Conservation (phyloP, 805 yeast species). For the Sungouiozyma ichnusensis region DNA sequence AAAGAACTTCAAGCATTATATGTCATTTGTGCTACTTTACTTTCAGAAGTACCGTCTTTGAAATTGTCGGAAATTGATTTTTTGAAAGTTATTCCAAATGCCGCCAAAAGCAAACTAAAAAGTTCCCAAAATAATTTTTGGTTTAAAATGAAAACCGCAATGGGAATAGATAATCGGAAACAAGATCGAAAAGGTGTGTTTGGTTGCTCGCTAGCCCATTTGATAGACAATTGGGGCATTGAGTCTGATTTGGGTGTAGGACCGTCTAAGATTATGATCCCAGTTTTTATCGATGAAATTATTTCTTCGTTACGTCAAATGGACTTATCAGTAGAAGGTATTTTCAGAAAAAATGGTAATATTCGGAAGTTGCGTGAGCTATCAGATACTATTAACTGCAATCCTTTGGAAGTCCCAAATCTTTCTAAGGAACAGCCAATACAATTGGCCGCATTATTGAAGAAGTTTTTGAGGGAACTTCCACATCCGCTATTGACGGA, state of each 20-base stretch:
- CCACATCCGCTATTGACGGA: conserved; percentile 85
- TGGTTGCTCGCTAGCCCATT: conserved; percentile 61
- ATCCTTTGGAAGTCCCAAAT: conserved; percentile 63
- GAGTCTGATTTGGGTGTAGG: conserved; percentile 82
- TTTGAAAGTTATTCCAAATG: conserved; percentile 2
- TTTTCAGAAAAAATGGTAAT: conserved; percentile 93
- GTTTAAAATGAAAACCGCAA: conserved; percentile 22
- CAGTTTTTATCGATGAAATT: conserved; percentile 78
- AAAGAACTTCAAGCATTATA: conserved; percentile 43
- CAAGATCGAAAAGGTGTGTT: conserved; percentile 41
- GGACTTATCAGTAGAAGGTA: conserved; percentile 93
- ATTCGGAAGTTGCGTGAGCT: conserved; percentile 69
- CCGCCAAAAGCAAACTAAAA: background rate
- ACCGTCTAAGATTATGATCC: conserved; percentile 67
- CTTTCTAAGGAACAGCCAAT: conserved; percentile 71
- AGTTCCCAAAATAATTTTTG: conserved; percentile 14
- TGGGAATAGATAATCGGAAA: conserved; percentile 21
- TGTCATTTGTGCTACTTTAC: conserved; percentile 37
- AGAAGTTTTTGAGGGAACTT: conserved; percentile 82
- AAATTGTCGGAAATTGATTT: conserved; percentile 5
- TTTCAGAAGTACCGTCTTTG: conserved; percentile 18
- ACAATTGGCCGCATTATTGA: conserved; percentile 85
- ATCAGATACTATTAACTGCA: conserved; percentile 59
- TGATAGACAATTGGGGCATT: conserved; percentile 63
- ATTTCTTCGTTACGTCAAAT: conserved; percentile 74